Percentiles rank a stretch among this genome's conserved stretches.
phyloP scores from a whole-genome alignment of 2,329 filamentous ascomycete genomes.

The Cladosporium sp. region DNA sequence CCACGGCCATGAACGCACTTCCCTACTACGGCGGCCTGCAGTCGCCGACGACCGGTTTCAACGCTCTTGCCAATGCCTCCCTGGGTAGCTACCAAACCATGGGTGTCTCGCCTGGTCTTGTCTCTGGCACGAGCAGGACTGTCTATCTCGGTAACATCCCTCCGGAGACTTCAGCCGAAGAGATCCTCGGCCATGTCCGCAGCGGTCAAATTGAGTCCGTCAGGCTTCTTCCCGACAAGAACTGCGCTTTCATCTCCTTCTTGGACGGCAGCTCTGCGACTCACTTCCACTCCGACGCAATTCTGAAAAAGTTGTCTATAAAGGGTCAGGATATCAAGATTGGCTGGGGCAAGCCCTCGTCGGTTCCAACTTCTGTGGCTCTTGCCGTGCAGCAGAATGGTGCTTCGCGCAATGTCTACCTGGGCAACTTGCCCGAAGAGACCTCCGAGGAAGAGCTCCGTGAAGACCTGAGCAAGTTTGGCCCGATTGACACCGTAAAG shows the following conservation, averaged over 20 bases:
- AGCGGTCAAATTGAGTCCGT: slow-evolving; percentile 99
- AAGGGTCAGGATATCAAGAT: slow-evolving; percentile 99
- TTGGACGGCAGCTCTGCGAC: slow-evolving; percentile 95
- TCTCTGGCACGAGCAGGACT: slow-evolving; percentile 89
- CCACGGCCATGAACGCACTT: slow-evolving; percentile 76
- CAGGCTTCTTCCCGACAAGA: slow-evolving; percentile 94
- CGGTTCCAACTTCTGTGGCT: slow-evolving; percentile 96
- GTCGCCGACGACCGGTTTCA: slow-evolving; percentile 78
- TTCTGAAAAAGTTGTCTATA: slow-evolving; percentile 98
- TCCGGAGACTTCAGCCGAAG: slow-evolving; percentile 94
- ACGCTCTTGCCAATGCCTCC: slow-evolving; percentile 55
- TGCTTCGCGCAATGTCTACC: slow-evolving; percentile 93
- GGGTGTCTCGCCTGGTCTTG: slow-evolving; percentile 72
- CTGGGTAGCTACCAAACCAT: slow-evolving; percentile 54
- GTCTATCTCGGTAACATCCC: slow-evolving; percentile 98
- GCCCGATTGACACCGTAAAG: slow-evolving; percentile 95
- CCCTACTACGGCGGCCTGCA: slow-evolving; percentile 80
- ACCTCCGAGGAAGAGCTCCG: slow-evolving; percentile 87
- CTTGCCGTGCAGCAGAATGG: slow-evolving; percentile 96
- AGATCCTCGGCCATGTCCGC: slow-evolving; percentile 92
- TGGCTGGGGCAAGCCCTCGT: slow-evolving; percentile 97
- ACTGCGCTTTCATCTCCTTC: slow-evolving; percentile 99
- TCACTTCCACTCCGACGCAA: slow-evolving; percentile 98
- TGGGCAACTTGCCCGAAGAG: slow-evolving; percentile 90
- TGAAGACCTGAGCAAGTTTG: slow-evolving; percentile 94